phyloP scores from a whole-genome alignment of 805 yeast species.

The Nematodospora valgi region DNA sequence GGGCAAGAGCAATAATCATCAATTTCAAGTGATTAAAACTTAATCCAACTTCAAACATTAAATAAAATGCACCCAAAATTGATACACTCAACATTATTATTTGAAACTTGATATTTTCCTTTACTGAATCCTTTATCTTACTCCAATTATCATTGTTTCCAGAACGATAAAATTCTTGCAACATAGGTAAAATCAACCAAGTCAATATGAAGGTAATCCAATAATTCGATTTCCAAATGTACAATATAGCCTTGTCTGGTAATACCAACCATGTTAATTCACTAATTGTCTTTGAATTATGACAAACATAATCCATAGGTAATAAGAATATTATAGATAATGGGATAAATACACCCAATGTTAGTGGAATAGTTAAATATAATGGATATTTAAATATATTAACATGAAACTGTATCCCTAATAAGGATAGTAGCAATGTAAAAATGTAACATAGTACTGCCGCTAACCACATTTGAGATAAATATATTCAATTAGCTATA shows the following conservation, averaged over 20 bases:
- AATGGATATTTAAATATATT: conserved; percentile 31
- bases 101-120: conserved; percentile 59
- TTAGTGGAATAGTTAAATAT: conserved; percentile 45
- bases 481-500: too few relatives aligned
- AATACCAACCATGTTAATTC: conserved; percentile 43
- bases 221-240: conserved; percentile 70
- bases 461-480: conserved; percentile 27
- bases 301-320: conserved; percentile 70
- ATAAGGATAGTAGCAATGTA: conserved; percentile 25
- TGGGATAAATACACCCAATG: conserved; percentile 68
- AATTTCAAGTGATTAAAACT: conserved; percentile 55
- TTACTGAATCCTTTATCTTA: conserved; percentile 54
- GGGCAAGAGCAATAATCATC: conserved; percentile 71
- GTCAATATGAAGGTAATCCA: conserved; percentile 81
- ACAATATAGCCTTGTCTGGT: conserved; percentile 43
- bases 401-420: conserved; percentile 35
- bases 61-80: conserved; percentile 54
- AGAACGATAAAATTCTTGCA: conserved; percentile 70
- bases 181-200: conserved; percentile 70
- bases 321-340: conserved; percentile 68
- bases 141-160: conserved; percentile 54
- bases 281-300: conserved; percentile 36
- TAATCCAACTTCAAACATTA: conserved; percentile 49
- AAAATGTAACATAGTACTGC: conserved; percentile 23
- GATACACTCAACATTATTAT: conserved; percentile 52